Conservation (phyloP, 108 stramenopile genomes). For the Aureococcus anophagefferens region DNA sequence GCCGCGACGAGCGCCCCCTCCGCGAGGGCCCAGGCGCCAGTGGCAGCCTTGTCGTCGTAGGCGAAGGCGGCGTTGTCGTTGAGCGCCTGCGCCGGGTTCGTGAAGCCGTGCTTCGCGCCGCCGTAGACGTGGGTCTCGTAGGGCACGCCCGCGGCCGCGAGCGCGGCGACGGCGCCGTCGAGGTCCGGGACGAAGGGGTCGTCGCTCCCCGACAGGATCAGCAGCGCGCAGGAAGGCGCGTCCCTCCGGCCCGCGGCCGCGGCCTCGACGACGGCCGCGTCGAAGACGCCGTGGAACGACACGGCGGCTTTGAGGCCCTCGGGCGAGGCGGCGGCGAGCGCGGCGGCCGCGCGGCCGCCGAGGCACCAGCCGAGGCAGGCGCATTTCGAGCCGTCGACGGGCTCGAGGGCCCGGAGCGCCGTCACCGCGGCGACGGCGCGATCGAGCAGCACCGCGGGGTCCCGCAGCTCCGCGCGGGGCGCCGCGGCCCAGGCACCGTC, state of each 20-base stretch:
- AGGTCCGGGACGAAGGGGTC: conserved; percentile 58
- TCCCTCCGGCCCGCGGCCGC: not conserved
- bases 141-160: not conserved
- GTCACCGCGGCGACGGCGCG: conserved; percentile 25
- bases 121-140: not conserved
- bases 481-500: conserved; percentile 37
- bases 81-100: conserved; percentile 61
- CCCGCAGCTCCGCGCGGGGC: conserved; percentile 29
- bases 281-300: conserved; percentile 65
- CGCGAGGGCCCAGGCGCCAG: not conserved
- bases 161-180: conserved; percentile 17
- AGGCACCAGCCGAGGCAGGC: conserved; percentile 60
- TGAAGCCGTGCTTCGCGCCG: conserved; percentile 51
- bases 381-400: conserved; percentile 35
- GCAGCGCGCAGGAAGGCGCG: conserved; percentile 16
- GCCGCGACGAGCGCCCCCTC: not conserved
- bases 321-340: conserved; percentile 21
- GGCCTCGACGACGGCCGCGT: not conserved
- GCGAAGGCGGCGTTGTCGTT: conserved; percentile 52
- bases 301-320: conserved; percentile 34
- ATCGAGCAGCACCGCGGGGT: conserved; percentile 21
- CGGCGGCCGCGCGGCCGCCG: conserved; percentile 56
- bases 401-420: conserved; percentile 8
- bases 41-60: conserved; percentile 41
- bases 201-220: conserved; percentile 50